Percentiles rank a stretch among this genome's conserved stretches.
Evolutionary conservation across 768 basidiomycete genomes (phyloP).

Genomic region (Suillus decipiens): DNA sequence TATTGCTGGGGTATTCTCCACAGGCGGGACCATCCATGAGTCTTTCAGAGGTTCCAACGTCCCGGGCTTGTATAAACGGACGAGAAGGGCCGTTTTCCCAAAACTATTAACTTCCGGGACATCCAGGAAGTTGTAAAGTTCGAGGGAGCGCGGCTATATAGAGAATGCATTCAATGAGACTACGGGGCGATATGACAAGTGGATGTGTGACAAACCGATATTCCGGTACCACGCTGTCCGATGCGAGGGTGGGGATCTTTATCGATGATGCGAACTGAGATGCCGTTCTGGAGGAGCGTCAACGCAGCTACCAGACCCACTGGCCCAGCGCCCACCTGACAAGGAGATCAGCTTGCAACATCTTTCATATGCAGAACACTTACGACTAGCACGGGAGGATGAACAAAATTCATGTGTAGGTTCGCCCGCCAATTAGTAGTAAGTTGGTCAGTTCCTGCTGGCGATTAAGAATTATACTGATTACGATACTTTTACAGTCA

Average conservation of each 20-base stretch:
- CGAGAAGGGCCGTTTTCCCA: conserved; percentile 29
- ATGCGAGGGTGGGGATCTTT: conserved; percentile 28
- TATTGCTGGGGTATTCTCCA: conserved; percentile 22
- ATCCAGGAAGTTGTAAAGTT: conserved; percentile 40
- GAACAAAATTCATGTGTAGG: background rate
- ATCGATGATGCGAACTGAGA: conserved; percentile 19
- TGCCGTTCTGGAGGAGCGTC: conserved; percentile 33
- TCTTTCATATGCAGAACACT: background rate
- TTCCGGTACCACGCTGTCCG: conserved; percentile 40
- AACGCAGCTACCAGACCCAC: conserved; percentile 47
- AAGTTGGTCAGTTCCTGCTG: too few species aligned
- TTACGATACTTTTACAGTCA: too few species aligned
- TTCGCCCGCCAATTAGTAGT: too few species aligned
- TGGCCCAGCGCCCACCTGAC: conserved; percentile 48
- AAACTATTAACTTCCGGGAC: conserved; percentile 36
- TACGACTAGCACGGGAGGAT: conserved; percentile 11
- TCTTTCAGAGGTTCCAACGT: conserved; percentile 2
- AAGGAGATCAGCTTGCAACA: background rate
- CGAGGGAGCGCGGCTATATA: conserved; percentile 42
- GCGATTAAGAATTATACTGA: too few species aligned
- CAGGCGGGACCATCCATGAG: conserved; percentile 18
- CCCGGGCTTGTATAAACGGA: conserved; percentile 34
- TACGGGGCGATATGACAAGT: background rate
- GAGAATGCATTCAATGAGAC: background rate
- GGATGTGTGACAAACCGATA: conserved; percentile 30